A percentile compares a stretch with the other conserved stretches of the same genome.
Conservation (phyloP, 2,329 filamentous ascomycete species). For the Fusarium concolor region DNA sequence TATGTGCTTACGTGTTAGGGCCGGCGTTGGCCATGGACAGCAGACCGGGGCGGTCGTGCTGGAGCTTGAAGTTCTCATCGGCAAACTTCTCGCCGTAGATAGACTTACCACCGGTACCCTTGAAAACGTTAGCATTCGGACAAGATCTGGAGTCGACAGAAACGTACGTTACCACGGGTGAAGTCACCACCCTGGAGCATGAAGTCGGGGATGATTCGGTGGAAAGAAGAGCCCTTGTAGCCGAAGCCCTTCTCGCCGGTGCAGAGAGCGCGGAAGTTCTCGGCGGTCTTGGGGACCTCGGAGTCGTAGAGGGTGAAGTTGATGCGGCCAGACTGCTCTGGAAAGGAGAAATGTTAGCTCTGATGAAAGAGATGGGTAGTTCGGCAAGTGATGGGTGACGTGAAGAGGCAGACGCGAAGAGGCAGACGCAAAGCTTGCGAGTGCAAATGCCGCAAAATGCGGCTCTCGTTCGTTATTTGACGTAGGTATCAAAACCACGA, state of each 20-base stretch:
- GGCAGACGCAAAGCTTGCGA: slow-evolving; percentile 16
- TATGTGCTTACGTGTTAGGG: slow-evolving; percentile 81
- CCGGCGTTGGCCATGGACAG: slow-evolving; percentile 97
- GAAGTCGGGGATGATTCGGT: slow-evolving; percentile 92
- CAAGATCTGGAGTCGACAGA: not conserved
- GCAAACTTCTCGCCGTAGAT: slow-evolving; percentile 96
- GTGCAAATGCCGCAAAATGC: not conserved
- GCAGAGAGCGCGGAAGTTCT: slow-evolving; percentile 89
- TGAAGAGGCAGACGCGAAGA: slow-evolving; percentile 16
- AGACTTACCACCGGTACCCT: slow-evolving; percentile 92
- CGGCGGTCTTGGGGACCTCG: slow-evolving; percentile 86
- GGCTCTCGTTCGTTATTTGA: not conserved
- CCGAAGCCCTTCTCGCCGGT: slow-evolving; percentile 83
- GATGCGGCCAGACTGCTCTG: slow-evolving; percentile 82
- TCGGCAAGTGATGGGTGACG: slow-evolving; percentile 17
- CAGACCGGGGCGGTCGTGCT: slow-evolving; percentile 80
- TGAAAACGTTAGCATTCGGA: slow-evolving; percentile 33
- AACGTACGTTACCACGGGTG: slow-evolving; percentile 87
- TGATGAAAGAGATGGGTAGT: not conserved
- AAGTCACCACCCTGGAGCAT: slow-evolving; percentile 98
- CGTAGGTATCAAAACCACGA: not conserved
- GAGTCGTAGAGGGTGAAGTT: slow-evolving; percentile 90
- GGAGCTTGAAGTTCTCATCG: slow-evolving; percentile 88
- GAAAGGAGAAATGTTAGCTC: slow-evolving; percentile 39
- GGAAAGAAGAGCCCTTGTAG: slow-evolving; percentile 86